phyloP scores from a whole-genome alignment of 2,329 filamentous ascomycete genomes.

The Helotiales sp. region DNA sequence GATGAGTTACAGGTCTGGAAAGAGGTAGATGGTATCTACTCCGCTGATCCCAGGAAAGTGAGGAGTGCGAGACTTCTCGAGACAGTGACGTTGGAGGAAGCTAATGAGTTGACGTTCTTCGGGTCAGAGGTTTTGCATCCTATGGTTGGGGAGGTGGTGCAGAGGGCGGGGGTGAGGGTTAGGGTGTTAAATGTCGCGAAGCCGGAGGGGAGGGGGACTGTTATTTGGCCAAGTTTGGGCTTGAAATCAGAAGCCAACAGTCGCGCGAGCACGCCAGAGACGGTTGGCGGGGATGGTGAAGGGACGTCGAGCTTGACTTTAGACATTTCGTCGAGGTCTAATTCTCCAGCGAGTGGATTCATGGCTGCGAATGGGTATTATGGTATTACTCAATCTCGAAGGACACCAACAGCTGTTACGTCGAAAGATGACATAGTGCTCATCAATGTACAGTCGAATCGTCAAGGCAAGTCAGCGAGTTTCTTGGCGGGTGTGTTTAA shows the following conservation, averaged over 20 bases:
- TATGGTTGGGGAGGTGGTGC: background rate
- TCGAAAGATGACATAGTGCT: constrained; percentile 54
- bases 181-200: background rate
- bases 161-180: background rate
- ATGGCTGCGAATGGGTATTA: background rate
- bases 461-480: constrained; percentile 51
- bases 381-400: constrained; percentile 19
- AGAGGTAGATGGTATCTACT: constrained; percentile 74
- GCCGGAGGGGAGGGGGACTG: background rate
- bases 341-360: constrained; percentile 38
- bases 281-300: no score
- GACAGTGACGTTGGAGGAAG: constrained; percentile 63
- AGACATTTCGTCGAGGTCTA: constrained; percentile 31
- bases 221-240: background rate
- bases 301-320: no score
- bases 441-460: constrained; percentile 53
- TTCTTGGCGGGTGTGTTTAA: constrained; percentile 55
- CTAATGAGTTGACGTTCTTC: constrained; percentile 63
- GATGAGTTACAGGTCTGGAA: constrained; percentile 72
- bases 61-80: constrained; percentile 61
- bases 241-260: no score
- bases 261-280: no score
- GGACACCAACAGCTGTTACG: constrained; percentile 41
- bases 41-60: constrained; percentile 67
- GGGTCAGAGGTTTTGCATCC: constrained; percentile 40